These are phyloP conservation scores for Aspergillus jensenii DNA, from an alignment of 2,329 filamentous ascomycete genomes.

Conservation along the genomic window DNA sequence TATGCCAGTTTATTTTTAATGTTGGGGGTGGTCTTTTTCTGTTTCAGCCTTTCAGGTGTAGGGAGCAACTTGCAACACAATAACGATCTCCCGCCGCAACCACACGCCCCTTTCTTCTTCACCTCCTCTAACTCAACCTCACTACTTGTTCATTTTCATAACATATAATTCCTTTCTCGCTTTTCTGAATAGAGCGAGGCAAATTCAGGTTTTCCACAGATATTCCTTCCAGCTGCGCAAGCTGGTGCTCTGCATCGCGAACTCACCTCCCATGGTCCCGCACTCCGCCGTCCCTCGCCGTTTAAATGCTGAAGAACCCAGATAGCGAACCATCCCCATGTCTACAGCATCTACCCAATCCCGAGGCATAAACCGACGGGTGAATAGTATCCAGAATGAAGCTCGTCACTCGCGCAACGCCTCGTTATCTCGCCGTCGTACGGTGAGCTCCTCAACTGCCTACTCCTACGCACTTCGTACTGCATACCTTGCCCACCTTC, in stretches of 20 bases:
- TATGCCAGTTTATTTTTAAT: slow-evolving; percentile 21
- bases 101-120: slow-evolving; percentile 20
- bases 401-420: slow-evolving; percentile 42
- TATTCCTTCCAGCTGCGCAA: slow-evolving; percentile 16
- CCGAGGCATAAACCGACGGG: slow-evolving; percentile 46
- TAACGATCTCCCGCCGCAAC: slow-evolving; percentile 17
- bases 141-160: slow-evolving; percentile 4
- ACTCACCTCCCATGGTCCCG: slow-evolving; percentile 32
- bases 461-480: slow-evolving; percentile 88
- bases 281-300: slow-evolving; percentile 26
- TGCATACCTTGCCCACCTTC: slow-evolving; percentile 87
- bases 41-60: slow-evolving; percentile 20
- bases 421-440: slow-evolving; percentile 43
- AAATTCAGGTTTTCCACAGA: not conserved
- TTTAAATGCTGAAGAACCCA: slow-evolving; percentile 23
- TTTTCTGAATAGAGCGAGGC: not conserved
- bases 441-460: slow-evolving; percentile 67
- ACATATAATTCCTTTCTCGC: slow-evolving; percentile 1
- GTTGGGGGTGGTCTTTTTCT: slow-evolving; percentile 16
- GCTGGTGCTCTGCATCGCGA: slow-evolving; percentile 26
- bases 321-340: slow-evolving; percentile 37
- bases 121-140: slow-evolving; percentile 9
- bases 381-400: slow-evolving; percentile 48
- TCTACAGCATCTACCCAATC: slow-evolving; percentile 49
- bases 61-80: slow-evolving; percentile 12